Evolutionary conservation across 2,329 filamentous ascomycete genomes (phyloP), one percentile per base, ranked within the genome.

Genomic region (Ophiostoma angusticollis): DNA sequence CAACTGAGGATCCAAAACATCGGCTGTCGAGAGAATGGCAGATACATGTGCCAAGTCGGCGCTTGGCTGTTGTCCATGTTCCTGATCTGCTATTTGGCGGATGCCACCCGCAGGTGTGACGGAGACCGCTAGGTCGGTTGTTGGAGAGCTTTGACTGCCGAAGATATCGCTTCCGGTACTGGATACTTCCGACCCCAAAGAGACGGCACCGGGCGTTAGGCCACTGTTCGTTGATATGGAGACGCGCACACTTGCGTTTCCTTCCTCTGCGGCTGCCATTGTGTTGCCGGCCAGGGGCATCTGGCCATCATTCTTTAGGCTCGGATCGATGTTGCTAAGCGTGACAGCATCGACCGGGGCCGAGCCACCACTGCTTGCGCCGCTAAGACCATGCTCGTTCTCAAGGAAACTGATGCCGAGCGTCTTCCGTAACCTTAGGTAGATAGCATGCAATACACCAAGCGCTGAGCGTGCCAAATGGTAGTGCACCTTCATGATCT

Each of bases 391-490:
- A 16, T 23, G 44, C 31, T 43, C 50, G 36, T 49, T 48, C 41
- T 42, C 43, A 14, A 56, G 17, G 37, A 54, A 56, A 6, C 49
- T 50, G 31, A 55, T 52, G 12, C 60, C 60, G 13, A 73, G 57
- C 3, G 66, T 62, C 50, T 65, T 68, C 50, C 65, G 68, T 39
- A 76, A 61, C 17, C 71, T 66, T 41, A 66, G 56, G 36, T 68
- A 62, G 34, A 76, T 70, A 12, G 70, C 70, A 45, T 63, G 64
- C 9, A 77, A 54, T 2, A 78, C 70, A 9, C 68, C 66, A 13
- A 70, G 56, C 0, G 70, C 73, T 2, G 68, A 62, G 31, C 61
- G 66, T 3, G 72, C 72, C 18, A 76, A 61, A 1, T 61, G 55
- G 43, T 74, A 77, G 19, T 66, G 61, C 21, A 60, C 59, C 12